Evolutionary conservation across 1,284 basidiomycete genomes (phyloP), one percentile per base, ranked within the genome.

Genomic region (Caloboletus firmus): DNA sequence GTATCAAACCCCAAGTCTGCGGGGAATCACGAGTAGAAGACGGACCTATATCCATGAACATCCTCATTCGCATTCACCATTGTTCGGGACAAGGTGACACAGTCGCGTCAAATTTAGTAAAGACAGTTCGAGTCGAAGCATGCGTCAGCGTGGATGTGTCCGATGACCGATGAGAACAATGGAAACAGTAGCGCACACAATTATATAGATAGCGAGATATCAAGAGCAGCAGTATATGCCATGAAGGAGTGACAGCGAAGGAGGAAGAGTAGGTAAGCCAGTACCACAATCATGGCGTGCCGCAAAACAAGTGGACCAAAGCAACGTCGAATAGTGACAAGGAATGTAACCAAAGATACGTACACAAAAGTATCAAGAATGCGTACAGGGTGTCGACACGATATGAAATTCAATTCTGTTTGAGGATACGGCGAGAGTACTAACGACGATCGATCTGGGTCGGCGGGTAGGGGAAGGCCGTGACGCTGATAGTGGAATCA

Each of bases 401-500:
- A 51, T 31, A 50, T 41, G 26, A 13, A 11, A 20, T 37, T 17
- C n/a, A 4, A 15, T 28, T 32, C 28, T 49, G 44, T 20, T 40
- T 18, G 26, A 34, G 11, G 31, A 18, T 24, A 37, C 17, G 2
- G 24, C n/a, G 12, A 22, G 10, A 30, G n/a, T 40, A 44, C 57
- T 57, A 69, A 12, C 49, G 45, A 18, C 37, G 41, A 8, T 44
- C 54, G 42, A 51, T 17, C 18, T 55, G 52, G 11, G 56, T 52
- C 5, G 70, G 69, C 3, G 69, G 70, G 30, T 62, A 62, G 17
- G 67, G 67, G 41, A 69, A 72, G 24, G 68, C 65, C 0, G 65
- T 51, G 42, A 67, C 56, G 45, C 59, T 71, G 54, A 68, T 35
- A 5, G 62, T 40, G 35, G 68, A 68, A 15, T 67, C 62, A 13